phyloP scores from a whole-genome alignment of 2,329 filamentous ascomycete species.

The Cladosporium sp. region DNA sequence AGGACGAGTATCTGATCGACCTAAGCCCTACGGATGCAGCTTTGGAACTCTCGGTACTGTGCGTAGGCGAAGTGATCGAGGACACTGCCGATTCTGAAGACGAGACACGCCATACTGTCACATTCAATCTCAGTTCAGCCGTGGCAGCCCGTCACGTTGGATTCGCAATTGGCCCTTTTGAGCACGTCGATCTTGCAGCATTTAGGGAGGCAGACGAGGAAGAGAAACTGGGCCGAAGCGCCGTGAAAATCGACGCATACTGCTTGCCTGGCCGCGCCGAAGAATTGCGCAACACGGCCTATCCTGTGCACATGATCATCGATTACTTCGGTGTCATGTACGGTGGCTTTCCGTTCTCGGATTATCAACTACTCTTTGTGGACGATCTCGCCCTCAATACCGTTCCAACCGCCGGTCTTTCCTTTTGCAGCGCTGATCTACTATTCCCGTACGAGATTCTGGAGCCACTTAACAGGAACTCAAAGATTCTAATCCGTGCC shows the following conservation, averaged over 20 bases:
- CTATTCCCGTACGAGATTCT: constrained; percentile 81
- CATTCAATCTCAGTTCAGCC: constrained; percentile 70
- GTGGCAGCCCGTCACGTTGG: constrained; percentile 85
- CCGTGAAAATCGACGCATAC: constrained; percentile 84
- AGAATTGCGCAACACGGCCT: constrained; percentile 81
- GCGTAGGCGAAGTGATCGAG: constrained; percentile 82
- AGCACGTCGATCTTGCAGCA: constrained; percentile 77
- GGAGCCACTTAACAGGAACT: constrained; percentile 77
- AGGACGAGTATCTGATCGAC: constrained; percentile 37
- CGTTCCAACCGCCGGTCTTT: constrained; percentile 72
- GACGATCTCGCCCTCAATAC: constrained; percentile 79
- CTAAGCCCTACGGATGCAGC: constrained; percentile 74
- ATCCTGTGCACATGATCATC: constrained; percentile 78
- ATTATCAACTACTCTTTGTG: constrained; percentile 90
- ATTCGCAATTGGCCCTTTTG: constrained; percentile 91
- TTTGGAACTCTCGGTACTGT: constrained; percentile 83
- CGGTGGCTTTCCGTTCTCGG: constrained; percentile 83
- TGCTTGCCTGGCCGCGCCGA: constrained; percentile 78
- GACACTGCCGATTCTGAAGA: constrained; percentile 73
- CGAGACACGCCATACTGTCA: constrained; percentile 78
- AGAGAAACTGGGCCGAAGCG: constrained; percentile 81
- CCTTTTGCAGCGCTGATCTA: constrained; percentile 79
- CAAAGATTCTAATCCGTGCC: constrained; percentile 73
- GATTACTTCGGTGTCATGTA: constrained; percentile 87
- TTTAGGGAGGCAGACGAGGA: constrained; percentile 89